Base-by-base conservation (phyloP, 2,329 filamentous ascomycete genomes). In the Didymella glomerata region DNA sequence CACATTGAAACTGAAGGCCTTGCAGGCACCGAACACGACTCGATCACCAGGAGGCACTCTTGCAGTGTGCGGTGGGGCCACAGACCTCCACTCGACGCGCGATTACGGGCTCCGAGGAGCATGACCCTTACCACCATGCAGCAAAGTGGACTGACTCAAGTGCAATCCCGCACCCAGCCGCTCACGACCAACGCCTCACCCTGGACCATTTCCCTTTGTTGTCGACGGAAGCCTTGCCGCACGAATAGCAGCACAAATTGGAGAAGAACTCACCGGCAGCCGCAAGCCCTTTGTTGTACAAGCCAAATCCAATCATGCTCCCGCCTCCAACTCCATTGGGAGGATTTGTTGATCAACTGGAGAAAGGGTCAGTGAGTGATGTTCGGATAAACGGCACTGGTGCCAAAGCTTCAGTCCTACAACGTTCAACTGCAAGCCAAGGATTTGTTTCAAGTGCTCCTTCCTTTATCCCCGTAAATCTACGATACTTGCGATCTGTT, bases 121-220 rank as follows among this genome's bases (percentile, higher is more conserved):
- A 48, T 11, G 27, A 41, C 10, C 25, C 9, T 13, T 34, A 16
- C 47, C 27, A 44, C 25, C 34, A 34, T 47, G 32, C 25, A 32
- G 30, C 13, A 28, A 47, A 28, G 41, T 34, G 25, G 32, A 51
- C 32, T 47, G 54, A 44, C 14, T 48, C 44, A 9, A 36, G 18
- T 25, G 18, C 20, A 22, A 38, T 22, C 10, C 20, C 30, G 54
- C 25, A 22, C 24, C 28, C 41, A 41, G 34, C 14, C 40, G 41
- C 8, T 20, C 6, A 44, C 32, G 25, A 1, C 25, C 6, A 44
- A 28, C 22, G 13, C n/a, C 22, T 48, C 13, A 41, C 18, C 30
- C 34, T 42, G 27, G 32, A 10, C n/a, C 41, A 18, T 16, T 7
- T 25, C 18, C 11, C 5, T 18, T 16, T n/a, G 9, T 28, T 3